Conservation (phyloP, 176 grass and related monocot species). For the Oryza longistaminata region DNA sequence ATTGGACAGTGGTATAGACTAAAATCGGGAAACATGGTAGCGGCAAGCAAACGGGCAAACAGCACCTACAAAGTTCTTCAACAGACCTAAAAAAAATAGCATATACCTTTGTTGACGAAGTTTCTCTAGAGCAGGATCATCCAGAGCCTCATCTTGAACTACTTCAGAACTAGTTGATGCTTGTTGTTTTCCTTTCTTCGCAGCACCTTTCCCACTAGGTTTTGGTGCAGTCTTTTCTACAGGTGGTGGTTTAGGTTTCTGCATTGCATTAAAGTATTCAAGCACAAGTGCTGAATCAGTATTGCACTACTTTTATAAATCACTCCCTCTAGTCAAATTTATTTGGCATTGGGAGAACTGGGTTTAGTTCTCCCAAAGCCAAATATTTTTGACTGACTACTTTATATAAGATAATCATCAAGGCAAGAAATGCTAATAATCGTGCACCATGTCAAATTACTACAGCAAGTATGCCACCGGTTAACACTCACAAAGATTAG, state of each 20-base stretch:
- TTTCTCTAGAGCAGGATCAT: constrained; percentile 74
- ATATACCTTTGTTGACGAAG: constrained; percentile 83
- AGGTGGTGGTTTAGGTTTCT: constrained; percentile 66
- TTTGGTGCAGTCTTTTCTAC: constrained; percentile 48
- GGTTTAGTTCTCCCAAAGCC: no score
- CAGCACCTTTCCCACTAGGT: constrained; percentile 52
- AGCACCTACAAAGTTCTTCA: not conserved
- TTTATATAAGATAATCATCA: not conserved
- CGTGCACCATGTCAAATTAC: not conserved
- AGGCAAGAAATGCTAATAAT: not conserved
- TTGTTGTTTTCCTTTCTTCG: constrained; percentile 72
- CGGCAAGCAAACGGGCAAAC: not conserved
- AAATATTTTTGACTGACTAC: not conserved
- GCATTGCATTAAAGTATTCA: constrained; percentile 24
- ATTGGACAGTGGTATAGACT: not conserved
- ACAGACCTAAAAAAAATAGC: not conserved
- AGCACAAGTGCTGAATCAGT: constrained; percentile 18
- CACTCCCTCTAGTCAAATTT: not conserved
- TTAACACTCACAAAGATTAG: not conserved
- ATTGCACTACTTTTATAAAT: not conserved
- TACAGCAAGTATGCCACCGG: not conserved
- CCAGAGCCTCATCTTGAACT: constrained; percentile 51
- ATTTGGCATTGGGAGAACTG: no score
- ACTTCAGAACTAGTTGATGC: constrained; percentile 54
- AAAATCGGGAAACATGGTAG: not conserved